Base-by-base conservation (phyloP, 192 early-diverging fungal genomes). In the Coemansia sp. region DNA sequence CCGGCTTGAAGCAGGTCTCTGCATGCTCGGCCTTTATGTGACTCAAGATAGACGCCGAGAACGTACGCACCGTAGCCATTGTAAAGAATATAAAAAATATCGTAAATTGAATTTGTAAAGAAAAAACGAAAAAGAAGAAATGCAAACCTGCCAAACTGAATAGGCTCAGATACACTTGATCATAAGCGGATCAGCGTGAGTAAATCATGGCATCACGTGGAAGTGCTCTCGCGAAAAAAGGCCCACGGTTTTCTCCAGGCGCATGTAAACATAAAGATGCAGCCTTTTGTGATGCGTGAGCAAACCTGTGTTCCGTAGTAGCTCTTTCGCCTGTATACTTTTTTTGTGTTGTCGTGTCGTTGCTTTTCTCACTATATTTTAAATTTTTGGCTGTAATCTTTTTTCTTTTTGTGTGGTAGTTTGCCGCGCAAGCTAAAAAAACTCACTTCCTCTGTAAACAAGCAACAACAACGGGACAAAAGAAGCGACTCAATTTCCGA, bases 21-120 rank as follows among this genome's bases (percentile, higher is more conserved):
- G 70, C 29, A 24, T 80, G 78, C 27, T 63, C 54, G 18, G 54
- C 49, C 16, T 70, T 57, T 16, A 77, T 42, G 44, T 77, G 71
- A 29, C 75, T 75, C 49, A 85, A 69, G 15, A 85, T 63, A 12
- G 33, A 24, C 20, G 64, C 68, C 6, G 83, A 85, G 29, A 85
- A 77, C 22, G 65, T 73, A 44, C 83, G 77, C 8, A 44, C 67
- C 2, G 83, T 85, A 12, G 83, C 83, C 83, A 85, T 85, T 16
- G 12, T 22, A 66, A 33, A 54, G 22, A 60, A 57, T 27, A 27
- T 27, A 9, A 46, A 8, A 59, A 54, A 63, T 20, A 27, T 2
- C 2, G 20, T 16, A 4, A 63, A 65, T 31, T 43, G 24, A 46
- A 47, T 29, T 60, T 60, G 11, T 8, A 24, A 12, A 57, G 27